These are phyloP conservation scores for Geosiphon pyriformis DNA, from an alignment of 192 early-diverging fungal genomes.

Conservation along the genomic window DNA sequence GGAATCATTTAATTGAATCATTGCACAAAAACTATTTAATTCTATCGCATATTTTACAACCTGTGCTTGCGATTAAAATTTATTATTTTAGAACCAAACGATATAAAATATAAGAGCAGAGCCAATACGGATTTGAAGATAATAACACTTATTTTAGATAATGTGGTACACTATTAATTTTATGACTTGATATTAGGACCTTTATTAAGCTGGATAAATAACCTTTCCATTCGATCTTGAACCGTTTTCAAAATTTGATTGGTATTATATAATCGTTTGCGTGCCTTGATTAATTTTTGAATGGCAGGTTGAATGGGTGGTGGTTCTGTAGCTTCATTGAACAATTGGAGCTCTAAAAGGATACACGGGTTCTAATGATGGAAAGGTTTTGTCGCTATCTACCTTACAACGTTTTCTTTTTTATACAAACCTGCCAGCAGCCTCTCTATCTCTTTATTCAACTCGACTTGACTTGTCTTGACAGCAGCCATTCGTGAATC, in stretches of 20 bases:
- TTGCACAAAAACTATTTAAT: not conserved
- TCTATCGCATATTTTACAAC: not conserved
- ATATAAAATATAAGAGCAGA: no score
- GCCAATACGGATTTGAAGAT: no score
- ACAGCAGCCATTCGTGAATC: constrained; percentile 45
- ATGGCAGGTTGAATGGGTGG: constrained; percentile 45
- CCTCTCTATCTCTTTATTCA: constrained; percentile 53
- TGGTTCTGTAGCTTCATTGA: constrained; percentile 42
- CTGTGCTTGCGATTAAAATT: not conserved
- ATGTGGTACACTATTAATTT: not conserved
- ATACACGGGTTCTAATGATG: not conserved
- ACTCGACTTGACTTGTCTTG: constrained; percentile 47
- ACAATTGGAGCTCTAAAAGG: constrained; percentile 46
- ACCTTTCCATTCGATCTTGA: constrained; percentile 38
- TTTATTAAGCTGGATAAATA: constrained; percentile 35
- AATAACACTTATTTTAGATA: no score
- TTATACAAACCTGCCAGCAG: constrained; percentile 46
- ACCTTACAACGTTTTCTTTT: not conserved
- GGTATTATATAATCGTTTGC: constrained; percentile 40
- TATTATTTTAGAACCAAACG: not conserved
- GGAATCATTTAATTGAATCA: constrained; percentile 5
- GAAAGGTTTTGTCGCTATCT: not conserved
- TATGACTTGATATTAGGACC: not conserved
- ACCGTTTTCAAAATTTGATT: constrained; percentile 43
- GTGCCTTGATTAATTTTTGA: constrained; percentile 42